Conservation (phyloP, 495 filamentous ascomycete genomes). For the Podospora australis region DNA sequence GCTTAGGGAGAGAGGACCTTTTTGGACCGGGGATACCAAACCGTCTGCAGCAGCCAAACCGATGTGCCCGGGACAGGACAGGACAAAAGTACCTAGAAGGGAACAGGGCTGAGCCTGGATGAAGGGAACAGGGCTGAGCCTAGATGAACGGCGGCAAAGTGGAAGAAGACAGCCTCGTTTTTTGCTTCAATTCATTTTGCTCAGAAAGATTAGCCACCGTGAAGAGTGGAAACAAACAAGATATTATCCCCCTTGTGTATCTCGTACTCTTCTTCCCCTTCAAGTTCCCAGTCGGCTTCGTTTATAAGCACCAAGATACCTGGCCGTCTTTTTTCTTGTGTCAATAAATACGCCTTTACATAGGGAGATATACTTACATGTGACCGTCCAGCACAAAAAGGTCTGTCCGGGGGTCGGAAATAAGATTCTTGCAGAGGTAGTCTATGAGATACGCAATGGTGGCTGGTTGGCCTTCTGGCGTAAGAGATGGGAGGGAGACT, state of each 20-base stretch:
- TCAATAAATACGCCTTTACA: not conserved
- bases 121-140: too few species aligned
- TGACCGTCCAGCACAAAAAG: slow-evolving; percentile 82
- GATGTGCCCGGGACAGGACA: too few species aligned
- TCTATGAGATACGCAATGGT: slow-evolving; percentile 72
- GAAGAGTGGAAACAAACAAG: slow-evolving; percentile 94
- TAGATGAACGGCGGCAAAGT: too few species aligned
- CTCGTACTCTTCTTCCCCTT: slow-evolving; percentile 86
- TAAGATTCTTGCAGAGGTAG: slow-evolving; percentile 73
- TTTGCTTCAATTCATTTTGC: too few species aligned
- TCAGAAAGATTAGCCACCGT: slow-evolving; percentile 72
- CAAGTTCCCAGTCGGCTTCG: slow-evolving; percentile 96
- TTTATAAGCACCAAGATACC: slow-evolving; percentile 98
- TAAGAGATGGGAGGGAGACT: slow-evolving; percentile 58
- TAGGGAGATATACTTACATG: slow-evolving; percentile 55
- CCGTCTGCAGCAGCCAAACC: too few species aligned
- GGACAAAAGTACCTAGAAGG: too few species aligned
- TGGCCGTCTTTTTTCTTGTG: slow-evolving; percentile 58
- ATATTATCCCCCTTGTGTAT: slow-evolving; percentile 78
- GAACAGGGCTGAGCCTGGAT: too few species aligned
- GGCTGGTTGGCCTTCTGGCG: slow-evolving; percentile 47
- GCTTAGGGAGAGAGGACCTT: too few species aligned
- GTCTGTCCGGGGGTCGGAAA: slow-evolving; percentile 82
- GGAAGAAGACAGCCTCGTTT: too few species aligned
- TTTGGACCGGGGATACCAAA: too few species aligned